Evolutionary conservation across 495 filamentous ascomycete genomes (phyloP), one percentile per base, ranked within the genome.

Genomic region (Lophiotrema nucula): DNA sequence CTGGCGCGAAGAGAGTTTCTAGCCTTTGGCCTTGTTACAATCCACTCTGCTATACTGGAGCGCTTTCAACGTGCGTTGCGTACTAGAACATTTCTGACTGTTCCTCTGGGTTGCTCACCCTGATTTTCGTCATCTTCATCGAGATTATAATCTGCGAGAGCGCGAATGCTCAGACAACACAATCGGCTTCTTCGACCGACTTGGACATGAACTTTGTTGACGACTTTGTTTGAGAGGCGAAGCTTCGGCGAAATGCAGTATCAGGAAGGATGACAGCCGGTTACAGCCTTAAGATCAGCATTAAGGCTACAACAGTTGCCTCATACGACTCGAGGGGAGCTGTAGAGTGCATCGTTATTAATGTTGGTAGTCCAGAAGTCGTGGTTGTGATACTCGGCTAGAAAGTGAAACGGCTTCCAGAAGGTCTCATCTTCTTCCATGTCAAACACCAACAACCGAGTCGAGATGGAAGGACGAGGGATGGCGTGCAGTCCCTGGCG

Each of bases 331-430:
- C 19, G 25, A 58, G 48, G 53, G 56, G 8, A 35, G 53, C 48
- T 46, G 48, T 33, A 23, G 18, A 12, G 4, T 46, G 49, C 18
- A 21, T 28, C 27, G 19, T 58, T 51, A 23, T 24, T 51, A 43
- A 51, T 58, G 23, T 23, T 42, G 24, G 46, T 16, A 28, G 37
- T 46, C 38, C 18, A 48, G 53, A 51, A 10, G 41, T 22, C 6
- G 41, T 44, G 8, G 19, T 16, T 6, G 41, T 16, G 41, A 16
- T 44, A 22, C 41, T 19, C 41, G 41, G 41, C 10, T 19, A 19
- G 41, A 8, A 35, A 15, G 8, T 51, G 58, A 62, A 62, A 62
- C 58, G 39, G 39, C 51, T 62, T 62, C 58, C 52, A 56, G 58
- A 62, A 62, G 39, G 52, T 52, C 22, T 51, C 58, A 56, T 28